Evolutionary conservation across 1,284 basidiomycete genomes (phyloP), one percentile per base, ranked within the genome.

Genomic region (Ustilago loliicola): DNA sequence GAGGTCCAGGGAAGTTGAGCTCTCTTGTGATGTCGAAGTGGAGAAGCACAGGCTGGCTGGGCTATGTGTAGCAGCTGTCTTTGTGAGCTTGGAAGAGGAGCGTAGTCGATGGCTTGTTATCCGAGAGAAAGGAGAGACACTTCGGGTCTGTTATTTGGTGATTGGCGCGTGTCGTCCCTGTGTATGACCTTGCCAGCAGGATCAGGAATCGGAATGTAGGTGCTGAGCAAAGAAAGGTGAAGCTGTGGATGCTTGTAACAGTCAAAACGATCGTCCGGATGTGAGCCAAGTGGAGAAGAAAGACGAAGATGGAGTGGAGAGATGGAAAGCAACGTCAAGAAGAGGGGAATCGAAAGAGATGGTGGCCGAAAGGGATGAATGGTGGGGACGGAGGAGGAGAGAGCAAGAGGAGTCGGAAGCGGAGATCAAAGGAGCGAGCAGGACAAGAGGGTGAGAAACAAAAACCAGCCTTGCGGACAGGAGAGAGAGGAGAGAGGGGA

Each of bases 151-250:
- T 6, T 13, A 10, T 27, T 40, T 9, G 36, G 13, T n/a, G n/a
- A 48, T 11, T 21, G 25, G 45, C 8, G 47, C 21, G 3, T 36
- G 7, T 45, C 32, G 42, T 66, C 17, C 42, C 10, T 45, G 19
- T 3, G 17, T 10, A 47, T 40, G 52, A 66, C 53, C 64, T 66
- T 66, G 57, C 64, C 64, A 51, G 64, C 51, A 66, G 64, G 64
- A 54, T 66, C 50, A 48, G 58, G 56, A 48, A 60, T 38, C 36
- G 45, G 40, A 58, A 27, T 13, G 48, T 30, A 2, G 25, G 45
- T 36, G 13, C 42, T 25, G 42, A 25, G 21, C n/a, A 13, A 29
- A 36, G 30, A 13, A 29, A 36, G 30, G 53, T 27, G 54, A 52
- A 13, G 50, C 50, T 32, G 29, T 19, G 21, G 54, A 27, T 42